Conservation (phyloP, 2,329 filamentous ascomycete genomes). For the Pestalotiopsis sp. region DNA sequence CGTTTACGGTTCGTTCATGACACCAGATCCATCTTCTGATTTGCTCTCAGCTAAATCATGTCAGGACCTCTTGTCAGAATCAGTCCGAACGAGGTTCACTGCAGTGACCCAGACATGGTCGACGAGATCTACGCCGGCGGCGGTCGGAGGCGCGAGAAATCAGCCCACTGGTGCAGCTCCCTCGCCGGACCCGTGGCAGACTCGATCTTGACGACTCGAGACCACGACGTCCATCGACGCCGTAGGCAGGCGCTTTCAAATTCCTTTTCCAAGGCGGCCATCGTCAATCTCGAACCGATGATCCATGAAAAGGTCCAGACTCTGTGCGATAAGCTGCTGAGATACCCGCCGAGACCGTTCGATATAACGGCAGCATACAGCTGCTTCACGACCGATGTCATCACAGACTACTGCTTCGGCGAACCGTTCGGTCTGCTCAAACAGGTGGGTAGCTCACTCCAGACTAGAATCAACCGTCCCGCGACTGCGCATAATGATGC, state of each 20-base stretch:
- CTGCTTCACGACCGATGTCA: conserved; percentile 25
- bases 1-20: conserved; percentile 21
- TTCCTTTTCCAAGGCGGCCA: conserved; percentile 34
- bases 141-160: conserved; percentile 20
- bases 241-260: conserved; percentile 29
- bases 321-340: background rate
- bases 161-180: background rate
- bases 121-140: conserved; percentile 40
- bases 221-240: conserved; percentile 30
- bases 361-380: conserved; percentile 20
- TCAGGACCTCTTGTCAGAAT: conserved; percentile 21
- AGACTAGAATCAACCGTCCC: conserved; percentile 8
- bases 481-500: too few relatives aligned
- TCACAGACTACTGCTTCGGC: conserved; percentile 25
- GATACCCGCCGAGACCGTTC: conserved; percentile 9
- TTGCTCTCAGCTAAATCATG: background rate
- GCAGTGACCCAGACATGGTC: conserved; percentile 32
- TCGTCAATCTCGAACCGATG: conserved; percentile 32
- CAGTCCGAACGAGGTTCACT: conserved; percentile 26
- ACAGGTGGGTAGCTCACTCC: conserved; percentile 8
- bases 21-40: too few relatives aligned
- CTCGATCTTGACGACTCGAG: conserved; percentile 24
- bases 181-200: background rate
- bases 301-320: conserved; percentile 15
- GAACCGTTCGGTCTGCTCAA: conserved; percentile 22